Evolutionary conservation across 768 basidiomycete genomes (phyloP).

Genomic region (Baorangia bicolor): DNA sequence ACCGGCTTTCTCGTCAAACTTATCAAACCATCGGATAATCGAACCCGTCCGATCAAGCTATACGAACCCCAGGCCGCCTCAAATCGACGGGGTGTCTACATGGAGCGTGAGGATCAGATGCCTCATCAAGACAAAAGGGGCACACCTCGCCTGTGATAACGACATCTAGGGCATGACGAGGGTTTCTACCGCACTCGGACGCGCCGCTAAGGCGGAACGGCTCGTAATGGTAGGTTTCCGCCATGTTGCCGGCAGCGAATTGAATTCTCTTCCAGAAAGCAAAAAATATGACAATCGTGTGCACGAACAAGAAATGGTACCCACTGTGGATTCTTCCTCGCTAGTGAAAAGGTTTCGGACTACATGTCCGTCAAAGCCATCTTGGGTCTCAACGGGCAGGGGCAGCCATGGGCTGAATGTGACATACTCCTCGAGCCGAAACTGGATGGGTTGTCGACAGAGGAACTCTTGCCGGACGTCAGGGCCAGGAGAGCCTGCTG

Average conservation of each 20-base stretch:
- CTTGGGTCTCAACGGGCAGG: constrained; percentile 22
- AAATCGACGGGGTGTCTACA: constrained; percentile 51
- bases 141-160: constrained; percentile 36
- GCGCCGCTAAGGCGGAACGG: constrained; percentile 31
- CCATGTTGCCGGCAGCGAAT: constrained; percentile 29
- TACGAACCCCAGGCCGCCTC: constrained; percentile 69
- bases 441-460: constrained; percentile 51
- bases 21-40: constrained; percentile 55
- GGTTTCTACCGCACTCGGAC: constrained; percentile 27
- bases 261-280: constrained; percentile 19
- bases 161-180: constrained; percentile 35
- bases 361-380: constrained; percentile 23
- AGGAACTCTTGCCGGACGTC: constrained; percentile 34
- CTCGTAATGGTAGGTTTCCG: constrained; percentile 29
- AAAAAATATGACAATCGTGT: constrained; percentile 23
- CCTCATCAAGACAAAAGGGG: constrained; percentile 21
- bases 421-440: constrained; percentile 44
- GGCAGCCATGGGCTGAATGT: constrained; percentile 42
- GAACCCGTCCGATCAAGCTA: constrained; percentile 56
- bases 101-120: constrained; percentile 23
- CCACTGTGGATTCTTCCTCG: constrained; percentile 25
- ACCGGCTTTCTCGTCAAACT: constrained; percentile 63
- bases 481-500: constrained; percentile 7
- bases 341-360: constrained; percentile 21
- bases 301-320: constrained; percentile 9